Percentiles rank a stretch among this genome's conserved stretches.
These are phyloP conservation scores for Globisporangium polare DNA, from an alignment of 352 stramenopile species.

Conservation along the genomic window DNA sequence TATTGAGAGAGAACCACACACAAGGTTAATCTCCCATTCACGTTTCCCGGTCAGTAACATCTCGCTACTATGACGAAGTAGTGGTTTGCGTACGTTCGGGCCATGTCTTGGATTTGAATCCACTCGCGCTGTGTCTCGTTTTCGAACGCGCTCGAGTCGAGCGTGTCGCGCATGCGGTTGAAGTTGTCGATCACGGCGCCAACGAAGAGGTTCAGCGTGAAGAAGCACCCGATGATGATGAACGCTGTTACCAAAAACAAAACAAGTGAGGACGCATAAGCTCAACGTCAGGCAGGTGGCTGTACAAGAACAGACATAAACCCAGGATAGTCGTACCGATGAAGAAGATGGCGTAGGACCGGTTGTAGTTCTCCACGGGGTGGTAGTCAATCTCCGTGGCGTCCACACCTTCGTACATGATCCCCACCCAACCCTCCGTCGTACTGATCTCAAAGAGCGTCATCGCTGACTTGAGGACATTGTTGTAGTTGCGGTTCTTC, in stretches of 20 bases:
- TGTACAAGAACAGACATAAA: neutral
- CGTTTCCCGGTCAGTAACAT: too few species aligned
- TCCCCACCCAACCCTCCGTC: slow-evolving; percentile 76
- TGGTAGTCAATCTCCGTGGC: slow-evolving; percentile 58
- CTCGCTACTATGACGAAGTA: neutral
- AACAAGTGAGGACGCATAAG: neutral
- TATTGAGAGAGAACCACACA: neutral
- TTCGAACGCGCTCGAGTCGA: slow-evolving; percentile 32
- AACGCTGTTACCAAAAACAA: slow-evolving; percentile 37
- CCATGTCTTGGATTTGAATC: slow-evolving; percentile 44
- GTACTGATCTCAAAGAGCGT: slow-evolving; percentile 85
- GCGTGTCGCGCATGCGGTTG: slow-evolving; percentile 47
- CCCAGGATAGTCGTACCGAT: slow-evolving; percentile 28
- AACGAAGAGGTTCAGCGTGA: slow-evolving; percentile 88
- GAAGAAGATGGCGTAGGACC: slow-evolving; percentile 69
- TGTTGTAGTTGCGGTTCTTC: slow-evolving; percentile 57
- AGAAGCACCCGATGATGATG: slow-evolving; percentile 82
- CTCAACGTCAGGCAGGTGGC: neutral
- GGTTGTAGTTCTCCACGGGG: slow-evolving; percentile 67
- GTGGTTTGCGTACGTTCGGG: slow-evolving; percentile 18
- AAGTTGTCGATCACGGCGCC: slow-evolving; percentile 89
- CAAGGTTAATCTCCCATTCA: neutral
- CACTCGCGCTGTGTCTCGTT: slow-evolving; percentile 73
- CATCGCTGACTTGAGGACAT: slow-evolving; percentile 49
- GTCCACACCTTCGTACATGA: slow-evolving; percentile 83